Base-by-base conservation (phyloP, 192 early-diverging fungal genomes). In the Coemansia sp. region DNA sequence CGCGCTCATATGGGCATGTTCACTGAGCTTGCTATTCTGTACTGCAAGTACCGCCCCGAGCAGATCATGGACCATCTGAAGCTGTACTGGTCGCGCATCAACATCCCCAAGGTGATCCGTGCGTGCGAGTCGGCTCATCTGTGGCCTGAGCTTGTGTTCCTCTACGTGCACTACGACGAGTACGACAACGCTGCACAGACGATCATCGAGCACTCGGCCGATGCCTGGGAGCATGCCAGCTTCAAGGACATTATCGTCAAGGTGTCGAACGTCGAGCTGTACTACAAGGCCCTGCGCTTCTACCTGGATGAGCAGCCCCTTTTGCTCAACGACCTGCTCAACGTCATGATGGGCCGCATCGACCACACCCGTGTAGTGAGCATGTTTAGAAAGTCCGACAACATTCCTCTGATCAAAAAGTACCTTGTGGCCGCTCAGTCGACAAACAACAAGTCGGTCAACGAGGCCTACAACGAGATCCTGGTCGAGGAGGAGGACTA, bases 1-100 rank as follows among this genome's bases (percentile, higher is more conserved):
- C 85, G 97, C 46, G 97, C 97, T 8, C 97, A 99, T 61, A 99
- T 99, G 97, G 97, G 97, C 45, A 99, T 99, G 97, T 99, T 99
- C 62, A 99, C 97, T 0, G 97, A 99, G 78, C 78, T 99, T 34
- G 94, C 94, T 5, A 91, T 99, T 46, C 75, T 97, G 56, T 99
- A 99, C 79, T 87, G 91, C 64, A 97, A 94, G 68, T 95, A 99
- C 83, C 81, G 83, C 14, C 87, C 92, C 0, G 95, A 96, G 54
- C 84, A 88, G 46, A 85, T 98, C 75, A 94, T 95, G 88, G 94
- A 97, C 62, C 97, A 99, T 52, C 80, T 99, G 52, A 92, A 94
- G 65, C 80, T 98, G 41, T 98, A 94, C 77, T 94, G 91, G 83
- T 88, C 90, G 46, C 91, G 97, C 43, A 88, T 98, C 79, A 99